Conservation (phyloP, 495 filamentous ascomycete genomes). For the Neurospora tetrasperma region DNA sequence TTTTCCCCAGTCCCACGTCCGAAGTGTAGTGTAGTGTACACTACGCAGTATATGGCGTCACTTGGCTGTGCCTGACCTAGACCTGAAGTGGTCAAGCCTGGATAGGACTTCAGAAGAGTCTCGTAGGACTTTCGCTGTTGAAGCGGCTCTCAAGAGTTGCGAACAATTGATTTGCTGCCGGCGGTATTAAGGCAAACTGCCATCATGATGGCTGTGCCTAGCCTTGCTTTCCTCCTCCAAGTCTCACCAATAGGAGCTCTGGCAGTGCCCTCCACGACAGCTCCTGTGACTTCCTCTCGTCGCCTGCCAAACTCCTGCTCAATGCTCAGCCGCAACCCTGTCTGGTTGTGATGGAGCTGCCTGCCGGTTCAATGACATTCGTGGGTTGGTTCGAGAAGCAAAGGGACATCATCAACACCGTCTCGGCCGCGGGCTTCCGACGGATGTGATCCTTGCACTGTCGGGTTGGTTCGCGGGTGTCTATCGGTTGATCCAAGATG, state of each 20-base stretch:
- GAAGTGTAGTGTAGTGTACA: background rate
- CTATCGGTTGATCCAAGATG: background rate
- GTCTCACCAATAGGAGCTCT: background rate
- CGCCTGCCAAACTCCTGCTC: background rate
- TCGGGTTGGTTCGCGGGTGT: background rate
- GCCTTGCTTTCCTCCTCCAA: background rate
- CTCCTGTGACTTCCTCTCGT: background rate
- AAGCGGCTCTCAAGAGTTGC: background rate
- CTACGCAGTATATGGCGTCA: background rate
- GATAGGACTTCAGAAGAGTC: conserved; percentile 18
- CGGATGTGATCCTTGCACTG: too few species aligned
- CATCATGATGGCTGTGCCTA: background rate
- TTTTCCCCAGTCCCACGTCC: conserved; percentile 3
- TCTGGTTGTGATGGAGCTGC: background rate
- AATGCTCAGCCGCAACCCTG: background rate
- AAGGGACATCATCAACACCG: background rate
- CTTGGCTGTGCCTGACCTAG: conserved; percentile 24
- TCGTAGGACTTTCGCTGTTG: conserved; percentile 20
- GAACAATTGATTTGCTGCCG: background rate
- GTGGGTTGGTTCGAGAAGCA: background rate
- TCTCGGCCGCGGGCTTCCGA: background rate
- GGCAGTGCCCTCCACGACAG: background rate
- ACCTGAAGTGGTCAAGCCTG: conserved; percentile 9
- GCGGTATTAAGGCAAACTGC: background rate
- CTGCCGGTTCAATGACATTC: background rate